A percentile compares a stretch with the other conserved stretches of the same genome.
These are phyloP conservation scores for Tremellales sp. DNA, from an alignment of 1,284 basidiomycete genomes.

Conservation along the genomic window DNA sequence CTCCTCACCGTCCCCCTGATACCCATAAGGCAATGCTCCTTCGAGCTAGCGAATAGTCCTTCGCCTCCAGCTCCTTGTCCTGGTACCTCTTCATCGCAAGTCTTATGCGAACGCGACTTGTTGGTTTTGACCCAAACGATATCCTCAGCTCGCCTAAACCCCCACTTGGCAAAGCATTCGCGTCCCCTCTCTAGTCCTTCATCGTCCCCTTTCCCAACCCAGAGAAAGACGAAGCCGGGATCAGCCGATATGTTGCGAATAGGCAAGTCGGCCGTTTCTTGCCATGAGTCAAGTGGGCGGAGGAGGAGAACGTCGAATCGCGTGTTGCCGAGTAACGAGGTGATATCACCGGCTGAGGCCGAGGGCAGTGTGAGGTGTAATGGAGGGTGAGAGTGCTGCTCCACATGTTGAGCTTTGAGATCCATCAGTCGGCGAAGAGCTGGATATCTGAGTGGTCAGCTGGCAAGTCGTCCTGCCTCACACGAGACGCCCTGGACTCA, in stretches of 20 bases:
- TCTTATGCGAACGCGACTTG: conserved; percentile 4
- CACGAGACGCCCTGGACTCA: conserved; percentile 51
- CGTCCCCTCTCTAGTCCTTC: conserved; percentile 89
- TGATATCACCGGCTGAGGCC: conserved; percentile 4
- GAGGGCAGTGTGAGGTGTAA: conserved; percentile 28
- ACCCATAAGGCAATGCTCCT: conserved; percentile 98
- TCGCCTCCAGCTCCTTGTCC: conserved; percentile 5
- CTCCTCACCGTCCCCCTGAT: conserved; percentile 94
- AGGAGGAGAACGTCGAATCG: conserved; percentile 91
- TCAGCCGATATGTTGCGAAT: conserved; percentile 81
- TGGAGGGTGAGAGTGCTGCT: conserved; percentile 37
- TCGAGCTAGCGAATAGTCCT: conserved; percentile 72
- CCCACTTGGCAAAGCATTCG: conserved; percentile 89
- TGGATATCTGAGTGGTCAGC: conserved; percentile 89
- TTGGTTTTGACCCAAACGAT: conserved; percentile 97
- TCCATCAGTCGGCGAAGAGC: conserved; percentile 77
- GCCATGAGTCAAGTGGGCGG: conserved; percentile 86
- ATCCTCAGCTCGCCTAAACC: conserved; percentile 92
- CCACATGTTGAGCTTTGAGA: conserved; percentile 60
- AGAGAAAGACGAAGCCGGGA: conserved; percentile 89
- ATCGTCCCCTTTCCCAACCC: conserved; percentile 88
- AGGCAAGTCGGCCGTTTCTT: conserved; percentile 72
- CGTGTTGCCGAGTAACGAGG: conserved; percentile 13
- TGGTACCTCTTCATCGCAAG: background rate
- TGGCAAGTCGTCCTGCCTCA: background rate